Base-by-base conservation (phyloP, 768 basidiomycete genomes). In the Amanita brunnescens region DNA sequence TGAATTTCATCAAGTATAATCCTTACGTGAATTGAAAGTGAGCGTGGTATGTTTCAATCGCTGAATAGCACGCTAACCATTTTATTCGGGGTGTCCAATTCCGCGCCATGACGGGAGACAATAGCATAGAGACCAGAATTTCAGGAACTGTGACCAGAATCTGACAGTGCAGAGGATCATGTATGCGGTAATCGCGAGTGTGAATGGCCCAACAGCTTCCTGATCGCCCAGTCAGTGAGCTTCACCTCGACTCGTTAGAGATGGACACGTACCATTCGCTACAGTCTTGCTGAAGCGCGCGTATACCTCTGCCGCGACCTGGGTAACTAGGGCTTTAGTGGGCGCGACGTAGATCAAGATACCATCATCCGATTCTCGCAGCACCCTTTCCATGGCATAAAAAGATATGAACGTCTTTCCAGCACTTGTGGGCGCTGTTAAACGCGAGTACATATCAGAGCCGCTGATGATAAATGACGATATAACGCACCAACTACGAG, bases 391-490 rank as follows among this genome's bases (percentile, higher is more conserved):
- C 85, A 87, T 87, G 0, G 86, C 85, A 56, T 86, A 86, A 62
- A 74, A 87, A 2, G 82, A 83, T 38, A 87, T 85, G 59, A 87
- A 87, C 0, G 85, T 87, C 62, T 87, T 87, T 24, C 85, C 83
- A 0, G 83, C 83, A 62, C 81, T 82, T 1, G 82, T 85, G 0
- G 83, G 83, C 2, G 82, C 82, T 84, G 57, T 3, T 38, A 30
- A 3, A 41, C 10, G 45, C 26, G 10, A 18, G 49, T 30, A 26
- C n/a, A 51, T 32, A 14, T 14, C 6, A 24, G 43, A 29, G 29
- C 12, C 6, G 18, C 2, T 13, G 24, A 6, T 29, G 4, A 12
- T 21, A 20, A 14, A 45, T 5, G 23, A 32, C 9, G 5, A 30
- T 20, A 49, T 35, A 2, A 65, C 77, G 56, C 23, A 81, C 82